These are phyloP conservation scores for Tetrapisispora iriomotensis DNA, from an alignment of 805 yeast genomes.

Conservation along the genomic window DNA sequence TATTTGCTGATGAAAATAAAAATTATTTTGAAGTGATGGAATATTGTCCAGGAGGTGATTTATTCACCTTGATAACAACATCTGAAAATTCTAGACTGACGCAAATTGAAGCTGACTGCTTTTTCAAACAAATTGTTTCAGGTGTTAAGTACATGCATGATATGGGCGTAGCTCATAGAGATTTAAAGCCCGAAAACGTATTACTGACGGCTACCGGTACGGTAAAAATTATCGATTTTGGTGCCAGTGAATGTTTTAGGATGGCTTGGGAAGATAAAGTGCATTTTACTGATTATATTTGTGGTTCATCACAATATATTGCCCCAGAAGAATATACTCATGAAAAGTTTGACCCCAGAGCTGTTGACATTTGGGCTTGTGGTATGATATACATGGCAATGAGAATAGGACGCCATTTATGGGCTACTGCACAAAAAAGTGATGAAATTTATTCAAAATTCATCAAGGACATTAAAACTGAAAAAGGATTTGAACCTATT, in stretches of 20 bases:
- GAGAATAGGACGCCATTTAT: constrained; percentile 88
- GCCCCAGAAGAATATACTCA: constrained; percentile 76
- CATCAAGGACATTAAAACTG: constrained; percentile 65
- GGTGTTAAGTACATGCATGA: constrained; percentile 86
- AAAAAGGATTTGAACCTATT: constrained; percentile 86
- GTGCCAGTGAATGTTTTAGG: constrained; percentile 71
- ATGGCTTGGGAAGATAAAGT: constrained; percentile 76
- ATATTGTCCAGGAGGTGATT: constrained; percentile 73
- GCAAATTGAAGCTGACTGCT: constrained; percentile 80
- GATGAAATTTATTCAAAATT: constrained; percentile 78
- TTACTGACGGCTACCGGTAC: constrained; percentile 63
- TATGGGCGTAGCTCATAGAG: constrained; percentile 87
- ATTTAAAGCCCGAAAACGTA: constrained; percentile 88
- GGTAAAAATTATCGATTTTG: constrained; percentile 80
- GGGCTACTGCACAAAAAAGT: constrained; percentile 73
- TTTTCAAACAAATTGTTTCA: constrained; percentile 72
- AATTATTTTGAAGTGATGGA: constrained; percentile 83
- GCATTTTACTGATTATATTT: constrained; percentile 61
- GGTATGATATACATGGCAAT: constrained; percentile 89
- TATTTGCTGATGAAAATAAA: constrained; percentile 70
- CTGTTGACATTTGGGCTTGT: constrained; percentile 86
- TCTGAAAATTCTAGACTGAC: constrained; percentile 54
- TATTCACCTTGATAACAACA: constrained; percentile 64
- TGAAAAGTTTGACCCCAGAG: constrained; percentile 66
- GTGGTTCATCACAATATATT: constrained; percentile 83